Evolutionary conservation across 179 eudicot species (phyloP).

Genomic region (Camellia oleifera): DNA sequence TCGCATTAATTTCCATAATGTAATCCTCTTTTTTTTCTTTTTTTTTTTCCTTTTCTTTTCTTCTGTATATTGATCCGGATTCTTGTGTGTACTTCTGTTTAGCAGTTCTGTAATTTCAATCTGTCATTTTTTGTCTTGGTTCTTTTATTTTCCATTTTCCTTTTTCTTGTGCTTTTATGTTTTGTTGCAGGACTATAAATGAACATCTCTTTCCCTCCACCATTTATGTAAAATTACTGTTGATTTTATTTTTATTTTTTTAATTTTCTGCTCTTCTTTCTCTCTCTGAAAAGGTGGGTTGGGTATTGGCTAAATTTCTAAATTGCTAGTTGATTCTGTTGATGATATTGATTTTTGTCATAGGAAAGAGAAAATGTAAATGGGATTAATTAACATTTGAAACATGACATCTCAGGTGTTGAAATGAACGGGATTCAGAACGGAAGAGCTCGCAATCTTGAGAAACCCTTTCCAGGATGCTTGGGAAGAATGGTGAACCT

Average conservation of each 20-base stretch:
- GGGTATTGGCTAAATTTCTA: not conserved
- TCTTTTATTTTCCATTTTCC: not conserved
- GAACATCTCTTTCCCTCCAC: not conserved
- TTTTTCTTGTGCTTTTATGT: not conserved
- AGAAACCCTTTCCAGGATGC: constrained; percentile 75
- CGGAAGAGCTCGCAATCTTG: constrained; percentile 39
- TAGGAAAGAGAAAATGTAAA: not conserved
- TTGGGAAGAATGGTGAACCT: constrained; percentile 93
- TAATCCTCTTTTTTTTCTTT: no score
- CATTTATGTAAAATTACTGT: no score
- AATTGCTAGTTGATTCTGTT: not conserved
- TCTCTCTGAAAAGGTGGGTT: not conserved
- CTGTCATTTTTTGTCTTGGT: not conserved
- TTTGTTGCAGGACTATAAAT: not conserved
- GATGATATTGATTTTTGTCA: not conserved
- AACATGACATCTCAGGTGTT: constrained; percentile 36
- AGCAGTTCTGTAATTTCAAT: not conserved
- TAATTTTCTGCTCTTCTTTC: not conserved
- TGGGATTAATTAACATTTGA: not conserved
- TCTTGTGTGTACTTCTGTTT: not conserved
- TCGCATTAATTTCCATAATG: not conserved
- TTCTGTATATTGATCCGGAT: no score
- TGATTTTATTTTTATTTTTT: no score
- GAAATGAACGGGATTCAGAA: constrained; percentile 65
- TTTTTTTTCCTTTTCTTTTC: not conserved